These are phyloP conservation scores for Asterionellopsis glacialis DNA, from an alignment of 108 stramenopile species.

Conservation along the genomic window DNA sequence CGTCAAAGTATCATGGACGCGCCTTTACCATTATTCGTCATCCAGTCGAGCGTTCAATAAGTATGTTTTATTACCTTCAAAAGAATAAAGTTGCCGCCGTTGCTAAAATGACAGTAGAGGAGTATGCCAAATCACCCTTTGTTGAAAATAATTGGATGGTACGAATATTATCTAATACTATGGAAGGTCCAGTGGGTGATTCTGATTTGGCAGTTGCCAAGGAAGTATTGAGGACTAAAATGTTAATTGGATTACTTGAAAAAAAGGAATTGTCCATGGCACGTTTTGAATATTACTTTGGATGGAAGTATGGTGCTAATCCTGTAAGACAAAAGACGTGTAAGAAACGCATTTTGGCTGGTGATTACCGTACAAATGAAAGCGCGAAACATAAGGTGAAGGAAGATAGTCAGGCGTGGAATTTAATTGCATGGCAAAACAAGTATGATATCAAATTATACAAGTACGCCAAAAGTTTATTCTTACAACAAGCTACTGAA, in stretches of 20 bases:
- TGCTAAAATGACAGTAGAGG: constrained; percentile 29
- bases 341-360: constrained; percentile 1
- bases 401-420: constrained; percentile 31
- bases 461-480: constrained; percentile 36
- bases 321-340: neutral
- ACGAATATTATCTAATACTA: constrained; percentile 23
- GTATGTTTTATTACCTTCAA: constrained; percentile 26
- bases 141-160: constrained; percentile 60
- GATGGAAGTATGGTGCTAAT: constrained; percentile 19
- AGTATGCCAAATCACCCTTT: constrained; percentile 33
- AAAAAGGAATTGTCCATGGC: constrained; percentile 27
- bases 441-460: constrained; percentile 33
- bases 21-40: constrained; percentile 25
- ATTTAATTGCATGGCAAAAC: constrained; percentile 31
- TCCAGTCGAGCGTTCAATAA: constrained; percentile 24
- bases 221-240: constrained; percentile 29
- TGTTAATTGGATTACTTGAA: constrained; percentile 35
- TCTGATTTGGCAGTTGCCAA: constrained; percentile 37
- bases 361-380: constrained; percentile 11
- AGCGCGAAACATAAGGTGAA: constrained; percentile 6
- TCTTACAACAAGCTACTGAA: constrained; percentile 24
- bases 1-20: neutral
- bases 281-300: constrained; percentile 40
- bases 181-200: constrained; percentile 20
- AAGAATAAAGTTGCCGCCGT: constrained; percentile 15